Base-by-base conservation (phyloP, 192 early-diverging fungal genomes). In the Rhizophagus clarus region DNA sequence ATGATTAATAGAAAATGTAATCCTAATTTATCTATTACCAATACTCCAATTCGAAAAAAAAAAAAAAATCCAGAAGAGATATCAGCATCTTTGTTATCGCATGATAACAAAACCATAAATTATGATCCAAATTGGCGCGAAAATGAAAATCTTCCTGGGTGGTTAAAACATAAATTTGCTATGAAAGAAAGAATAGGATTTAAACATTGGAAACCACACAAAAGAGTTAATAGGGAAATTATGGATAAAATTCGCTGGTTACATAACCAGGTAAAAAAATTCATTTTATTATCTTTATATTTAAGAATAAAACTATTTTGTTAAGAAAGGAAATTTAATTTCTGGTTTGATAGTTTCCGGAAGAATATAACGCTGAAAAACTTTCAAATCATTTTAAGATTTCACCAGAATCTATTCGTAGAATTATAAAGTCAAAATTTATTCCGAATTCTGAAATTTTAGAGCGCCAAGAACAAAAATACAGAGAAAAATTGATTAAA, bases 141-240 rank as follows among this genome's bases (percentile, higher is more conserved):
- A 26, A 49, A 73, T 45, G 49, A 29, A 56, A 26, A 17, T 17
- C 29, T 73, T n/a, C 72, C 72, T 56, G 72, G 72, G 2, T 73
- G 72, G 72, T 73, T 73, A 73, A 73, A n/a, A 49, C 72, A 73
- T 49, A 45, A 12, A 32, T 73, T 73, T 51, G 72, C 72, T 3
- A 56, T 56, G 5, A 73, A 49, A 49, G 72, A 73, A 51, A 73
- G 31, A 56, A 73, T 26, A 28, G 72, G 29, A 20, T 73, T 73
- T 73, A 26, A 73, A 73, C 1, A 42, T 20, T 73, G 72, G 72
- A 51, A 24, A 28, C 72, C 72, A 29, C 37, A 42, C 9, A 73
- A 73, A 56, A 73, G 28, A 73, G n/a, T 73, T 28, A 45, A 34
- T 20, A 73, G 49, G 10, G 72, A 73, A 56, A 3, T 15, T 7